phyloP scores from a whole-genome alignment of 805 yeast genomes.

The Candida andamanensis region DNA sequence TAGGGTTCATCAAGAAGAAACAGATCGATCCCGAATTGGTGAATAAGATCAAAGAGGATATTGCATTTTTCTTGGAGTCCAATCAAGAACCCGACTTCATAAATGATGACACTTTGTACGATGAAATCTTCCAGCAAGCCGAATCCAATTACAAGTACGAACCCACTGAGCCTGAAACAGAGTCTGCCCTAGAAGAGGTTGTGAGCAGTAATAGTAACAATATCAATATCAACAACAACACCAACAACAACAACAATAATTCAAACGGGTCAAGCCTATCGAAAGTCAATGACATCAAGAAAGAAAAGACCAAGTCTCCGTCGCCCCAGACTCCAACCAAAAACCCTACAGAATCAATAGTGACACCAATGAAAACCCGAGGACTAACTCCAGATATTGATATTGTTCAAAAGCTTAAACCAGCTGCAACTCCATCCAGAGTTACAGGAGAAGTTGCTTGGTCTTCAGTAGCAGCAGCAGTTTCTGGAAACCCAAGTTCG shows the following conservation, averaged over 20 bases:
- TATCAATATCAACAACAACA: background rate
- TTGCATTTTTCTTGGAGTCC: constrained; percentile 31
- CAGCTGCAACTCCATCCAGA: constrained; percentile 50
- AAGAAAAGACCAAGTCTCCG: background rate
- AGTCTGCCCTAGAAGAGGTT: constrained; percentile 3
- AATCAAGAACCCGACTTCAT: constrained; percentile 35
- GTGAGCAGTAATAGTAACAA: background rate
- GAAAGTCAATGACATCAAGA: background rate
- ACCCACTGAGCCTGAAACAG: constrained; percentile 6
- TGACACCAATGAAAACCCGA: constrained; percentile 6
- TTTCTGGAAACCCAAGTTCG: constrained; percentile 5
- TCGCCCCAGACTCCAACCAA: background rate
- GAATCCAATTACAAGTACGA: constrained; percentile 11
- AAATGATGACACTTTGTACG: constrained; percentile 37
- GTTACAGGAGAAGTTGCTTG: constrained; percentile 54
- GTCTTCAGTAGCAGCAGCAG: constrained; percentile 33
- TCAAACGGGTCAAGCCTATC: background rate
- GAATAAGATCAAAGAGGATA: constrained; percentile 35
- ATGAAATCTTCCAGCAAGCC: constrained; percentile 33
- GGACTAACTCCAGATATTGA: constrained; percentile 25
- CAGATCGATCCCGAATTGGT: constrained; percentile 27
- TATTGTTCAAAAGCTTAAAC: constrained; percentile 43
- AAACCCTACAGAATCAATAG: constrained; percentile 1
- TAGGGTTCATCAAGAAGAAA: constrained; percentile 23
- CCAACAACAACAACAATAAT: background rate